A percentile compares a stretch with the other conserved stretches of the same genome.
These are phyloP conservation scores for Aspergillus sp. DNA, from an alignment of 2,329 filamentous ascomycete species.

Conservation along the genomic window DNA sequence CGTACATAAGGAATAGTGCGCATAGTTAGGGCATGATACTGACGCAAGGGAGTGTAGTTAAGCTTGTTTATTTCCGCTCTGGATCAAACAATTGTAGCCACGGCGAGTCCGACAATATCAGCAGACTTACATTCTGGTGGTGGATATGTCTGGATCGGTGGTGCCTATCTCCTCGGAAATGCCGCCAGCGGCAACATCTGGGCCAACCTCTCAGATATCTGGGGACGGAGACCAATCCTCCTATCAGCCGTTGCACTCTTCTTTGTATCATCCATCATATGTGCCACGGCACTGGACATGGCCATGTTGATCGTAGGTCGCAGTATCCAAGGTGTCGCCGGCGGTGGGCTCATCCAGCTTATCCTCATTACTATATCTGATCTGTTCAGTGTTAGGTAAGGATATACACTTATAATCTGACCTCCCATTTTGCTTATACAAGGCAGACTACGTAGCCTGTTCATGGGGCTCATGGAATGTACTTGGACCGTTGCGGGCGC, in stretches of 20 bases:
- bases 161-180: conserved; percentile 69
- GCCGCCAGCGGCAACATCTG: conserved; percentile 69
- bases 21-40: background rate
- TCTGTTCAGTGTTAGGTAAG: conserved; percentile 51
- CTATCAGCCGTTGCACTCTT: conserved; percentile 52
- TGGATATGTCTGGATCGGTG: conserved; percentile 78
- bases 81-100: conserved; percentile 59
- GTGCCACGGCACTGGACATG: conserved; percentile 50
- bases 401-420: background rate
- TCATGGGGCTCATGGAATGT: conserved; percentile 52
- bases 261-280: conserved; percentile 51
- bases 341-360: conserved; percentile 54
- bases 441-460: conserved; percentile 46
- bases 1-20: background rate
- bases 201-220: conserved; percentile 53
- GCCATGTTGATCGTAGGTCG: conserved; percentile 55
- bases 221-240: conserved; percentile 47
- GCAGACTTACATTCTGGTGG: conserved; percentile 63
- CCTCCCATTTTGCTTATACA: background rate
- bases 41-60: conserved; percentile 13
- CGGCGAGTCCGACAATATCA: conserved; percentile 61
- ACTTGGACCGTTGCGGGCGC: conserved; percentile 58
- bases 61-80: conserved; percentile 31
- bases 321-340: conserved; percentile 55
- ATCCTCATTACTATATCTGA: conserved; percentile 57